Conservation (phyloP, 2,329 filamentous ascomycete genomes). For the Calonectria crousiana region DNA sequence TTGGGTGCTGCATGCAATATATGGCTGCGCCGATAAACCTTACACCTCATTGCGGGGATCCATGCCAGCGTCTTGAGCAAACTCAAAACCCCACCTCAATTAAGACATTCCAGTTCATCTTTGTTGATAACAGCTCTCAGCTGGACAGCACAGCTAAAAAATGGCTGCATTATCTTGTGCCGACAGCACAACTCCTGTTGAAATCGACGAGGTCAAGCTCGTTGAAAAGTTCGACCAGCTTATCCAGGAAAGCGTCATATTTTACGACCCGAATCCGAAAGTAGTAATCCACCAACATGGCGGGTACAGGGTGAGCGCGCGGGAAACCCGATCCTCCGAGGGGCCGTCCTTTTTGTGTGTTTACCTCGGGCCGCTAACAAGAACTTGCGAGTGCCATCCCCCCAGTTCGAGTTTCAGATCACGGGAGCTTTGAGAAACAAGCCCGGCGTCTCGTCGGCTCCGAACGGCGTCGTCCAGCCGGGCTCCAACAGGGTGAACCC, state of each 20-base stretch:
- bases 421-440: constrained; percentile 27
- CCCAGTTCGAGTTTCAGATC: constrained; percentile 33
- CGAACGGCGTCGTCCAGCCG: not conserved
- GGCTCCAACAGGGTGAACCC: not conserved
- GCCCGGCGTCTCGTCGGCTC: constrained; percentile 14
- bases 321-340: not conserved
- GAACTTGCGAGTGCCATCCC: not conserved
- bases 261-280: constrained; percentile 26
- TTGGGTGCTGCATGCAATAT: not conserved
- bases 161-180: not conserved
- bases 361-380: not conserved
- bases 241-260: constrained; percentile 21
- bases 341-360: not conserved
- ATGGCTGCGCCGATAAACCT: not conserved
- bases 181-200: not conserved
- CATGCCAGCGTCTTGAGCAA: not conserved
- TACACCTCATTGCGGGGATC: not conserved
- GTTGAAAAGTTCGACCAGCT: constrained; percentile 19
- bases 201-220: not conserved
- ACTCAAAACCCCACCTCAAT: constrained; percentile 1
- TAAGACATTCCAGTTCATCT: not conserved
- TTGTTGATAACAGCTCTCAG: not conserved
- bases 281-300: not conserved
- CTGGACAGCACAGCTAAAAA: not conserved
- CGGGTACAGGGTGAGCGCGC: constrained; percentile 8